phyloP scores from a whole-genome alignment of 2,329 filamentous ascomycete species.

The Uncinocarpus reesii region DNA sequence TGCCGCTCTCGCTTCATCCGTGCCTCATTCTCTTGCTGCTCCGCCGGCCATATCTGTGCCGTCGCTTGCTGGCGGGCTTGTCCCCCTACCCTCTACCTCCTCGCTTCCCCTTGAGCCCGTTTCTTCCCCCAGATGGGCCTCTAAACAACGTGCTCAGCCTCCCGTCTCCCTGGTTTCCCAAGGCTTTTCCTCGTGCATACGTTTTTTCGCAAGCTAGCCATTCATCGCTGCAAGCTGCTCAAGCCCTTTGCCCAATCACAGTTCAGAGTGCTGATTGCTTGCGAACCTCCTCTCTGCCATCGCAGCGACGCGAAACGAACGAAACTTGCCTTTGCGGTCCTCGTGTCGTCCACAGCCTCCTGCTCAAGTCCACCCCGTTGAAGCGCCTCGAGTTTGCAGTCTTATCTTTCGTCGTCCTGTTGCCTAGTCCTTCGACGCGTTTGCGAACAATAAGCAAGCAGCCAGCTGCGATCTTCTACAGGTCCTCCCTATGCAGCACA shows the following conservation, averaged over 20 bases:
- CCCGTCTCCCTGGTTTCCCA: background rate
- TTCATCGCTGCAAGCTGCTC: background rate
- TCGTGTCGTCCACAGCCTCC: too few species aligned
- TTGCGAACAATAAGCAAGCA: background rate
- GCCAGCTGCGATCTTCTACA: background rate
- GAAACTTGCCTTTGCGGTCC: background rate
- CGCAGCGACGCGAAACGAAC: background rate
- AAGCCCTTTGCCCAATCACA: background rate
- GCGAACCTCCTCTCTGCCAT: background rate
- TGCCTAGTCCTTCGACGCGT: too few species aligned
- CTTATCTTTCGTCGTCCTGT: background rate
- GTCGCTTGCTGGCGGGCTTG: background rate
- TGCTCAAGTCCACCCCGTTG: too few species aligned
- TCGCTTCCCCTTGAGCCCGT: background rate
- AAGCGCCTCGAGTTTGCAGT: too few species aligned
- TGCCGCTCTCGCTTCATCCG: background rate
- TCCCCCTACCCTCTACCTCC: background rate
- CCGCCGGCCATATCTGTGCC: background rate
- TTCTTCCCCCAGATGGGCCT: background rate
- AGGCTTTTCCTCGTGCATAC: background rate
- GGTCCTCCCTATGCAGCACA: constrained; percentile 2
- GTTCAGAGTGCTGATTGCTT: background rate
- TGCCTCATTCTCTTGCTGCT: background rate
- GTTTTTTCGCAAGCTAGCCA: background rate
- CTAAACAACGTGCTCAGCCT: background rate